Evolutionary conservation across 768 basidiomycete genomes (phyloP), one percentile per base, ranked within the genome.

Genomic region (Boletus coccyginus): DNA sequence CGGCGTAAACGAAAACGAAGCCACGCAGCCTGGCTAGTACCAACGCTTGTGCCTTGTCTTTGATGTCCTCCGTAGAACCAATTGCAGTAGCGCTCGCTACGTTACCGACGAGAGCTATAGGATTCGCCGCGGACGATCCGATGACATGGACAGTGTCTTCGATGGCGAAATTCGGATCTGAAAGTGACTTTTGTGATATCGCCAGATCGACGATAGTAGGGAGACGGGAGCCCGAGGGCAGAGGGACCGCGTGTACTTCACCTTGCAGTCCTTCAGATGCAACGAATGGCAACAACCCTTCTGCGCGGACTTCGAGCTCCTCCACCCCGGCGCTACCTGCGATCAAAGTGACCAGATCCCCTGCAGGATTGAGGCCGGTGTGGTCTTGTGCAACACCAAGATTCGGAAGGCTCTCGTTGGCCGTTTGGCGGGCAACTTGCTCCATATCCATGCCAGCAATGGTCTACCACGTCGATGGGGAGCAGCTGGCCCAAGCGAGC

Each of bases 11-110:
- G 43, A 57, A 46, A 45, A 63, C 14, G 19, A 57, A 16, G 42
- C 41, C n/a, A 29, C 51, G 61, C 8, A 69, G 16, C 46, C 56
- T 57, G 2, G 45, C 46, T 8, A 66, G 40, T 14, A 57, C 33
- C 7, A 56, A 8, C 16, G 56, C 52, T 16, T 54, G 41, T 31
- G 45, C 55, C 43, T 21, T 36, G 45, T 36, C 53, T 19, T 52
- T 54, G 43, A 57, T 41, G 35, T 60, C 46, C 33, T 38, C 57
- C 7, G 45, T 35, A 39, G 46, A 13, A 7, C 7, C 32, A 21
- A 9, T 42, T 14, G 36, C 38, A 21, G 24, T 10, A 49, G 41
- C 47, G n/a, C 53, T 39, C 10, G 49, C 53, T 19, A 29, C 53
- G 43, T 46, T 17, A 8, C 49, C 27, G 3, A 44, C 33, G 16